phyloP scores from a whole-genome alignment of 2,329 filamentous ascomycete species.

The Clonostachys byssicola region DNA sequence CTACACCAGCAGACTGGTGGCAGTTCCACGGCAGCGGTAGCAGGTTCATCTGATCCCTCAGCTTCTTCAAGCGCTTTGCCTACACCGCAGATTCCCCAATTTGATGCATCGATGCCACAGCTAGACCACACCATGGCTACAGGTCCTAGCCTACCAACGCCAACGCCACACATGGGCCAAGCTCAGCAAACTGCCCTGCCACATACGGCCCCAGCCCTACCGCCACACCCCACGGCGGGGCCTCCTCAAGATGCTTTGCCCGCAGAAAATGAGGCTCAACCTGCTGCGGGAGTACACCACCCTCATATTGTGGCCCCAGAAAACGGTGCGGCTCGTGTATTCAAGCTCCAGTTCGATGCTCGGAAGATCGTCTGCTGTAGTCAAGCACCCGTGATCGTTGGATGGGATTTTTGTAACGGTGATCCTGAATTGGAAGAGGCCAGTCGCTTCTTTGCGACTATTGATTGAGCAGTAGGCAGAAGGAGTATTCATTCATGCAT shows the following conservation, averaged over 20 bases:
- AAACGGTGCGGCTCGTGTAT: constrained; percentile 61
- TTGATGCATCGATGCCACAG: too few relatives aligned
- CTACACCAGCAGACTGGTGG: neutral
- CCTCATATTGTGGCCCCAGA: constrained; percentile 39
- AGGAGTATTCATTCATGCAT: too few relatives aligned
- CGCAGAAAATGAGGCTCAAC: neutral
- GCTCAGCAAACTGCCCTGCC: constrained; percentile 12
- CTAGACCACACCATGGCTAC: too few relatives aligned
- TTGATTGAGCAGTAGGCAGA: constrained; percentile 14
- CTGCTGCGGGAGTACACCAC: constrained; percentile 20
- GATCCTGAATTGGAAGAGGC: constrained; percentile 78
- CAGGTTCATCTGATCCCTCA: neutral
- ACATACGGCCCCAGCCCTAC: neutral
- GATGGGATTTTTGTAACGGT: constrained; percentile 94
- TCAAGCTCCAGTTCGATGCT: constrained; percentile 96
- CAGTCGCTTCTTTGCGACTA: constrained; percentile 69
- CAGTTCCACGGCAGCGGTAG: neutral
- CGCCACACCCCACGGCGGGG: constrained; percentile 2
- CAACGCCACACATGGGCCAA: constrained; percentile 5
- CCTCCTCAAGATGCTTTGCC: neutral
- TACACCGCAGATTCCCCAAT: neutral
- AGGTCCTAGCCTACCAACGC: neutral
- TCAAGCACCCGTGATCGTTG: constrained; percentile 86
- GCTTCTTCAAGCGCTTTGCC: constrained; percentile 2
- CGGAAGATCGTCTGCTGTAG: constrained; percentile 91